These are phyloP conservation scores for Leavenworthia alabamica DNA, from an alignment of 345 rosid genomes.

Conservation along the genomic window DNA sequence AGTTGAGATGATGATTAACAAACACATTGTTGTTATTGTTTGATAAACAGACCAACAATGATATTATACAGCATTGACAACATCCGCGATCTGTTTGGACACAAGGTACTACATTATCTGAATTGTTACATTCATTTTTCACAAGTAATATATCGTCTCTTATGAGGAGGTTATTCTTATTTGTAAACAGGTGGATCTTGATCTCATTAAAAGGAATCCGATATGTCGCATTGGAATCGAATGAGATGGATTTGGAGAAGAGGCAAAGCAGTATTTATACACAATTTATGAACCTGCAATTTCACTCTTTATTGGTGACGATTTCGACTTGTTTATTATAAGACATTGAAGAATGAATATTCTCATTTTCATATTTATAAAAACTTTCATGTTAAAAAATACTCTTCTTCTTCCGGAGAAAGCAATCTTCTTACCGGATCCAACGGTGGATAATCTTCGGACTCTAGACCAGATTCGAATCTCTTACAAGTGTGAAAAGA, in stretches of 20 bases:
- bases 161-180: no score
- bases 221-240: constrained; percentile 63
- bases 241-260: constrained; percentile 16
- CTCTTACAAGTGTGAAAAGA: no score
- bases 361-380: background rate
- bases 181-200: constrained; percentile 83
- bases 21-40: no score
- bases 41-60: constrained; percentile 76
- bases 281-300: background rate
- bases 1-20: no score
- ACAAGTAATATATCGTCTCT: no score
- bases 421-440: no score
- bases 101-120: constrained; percentile 50
- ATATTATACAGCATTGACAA: constrained; percentile 69
- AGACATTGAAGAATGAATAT: background rate
- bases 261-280: background rate
- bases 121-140: no score
- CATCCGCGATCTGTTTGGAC: constrained; percentile 92
- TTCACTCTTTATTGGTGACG: background rate
- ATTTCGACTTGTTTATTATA: background rate
- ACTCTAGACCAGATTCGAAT: no score
- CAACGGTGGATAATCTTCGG: no score
- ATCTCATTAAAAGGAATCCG: constrained; percentile 68
- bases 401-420: no score
- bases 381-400: no score